Percentiles rank a stretch among this genome's conserved stretches.
Conservation (phyloP, 1,139 yeast genomes). For the Blastobotrys elegans region DNA sequence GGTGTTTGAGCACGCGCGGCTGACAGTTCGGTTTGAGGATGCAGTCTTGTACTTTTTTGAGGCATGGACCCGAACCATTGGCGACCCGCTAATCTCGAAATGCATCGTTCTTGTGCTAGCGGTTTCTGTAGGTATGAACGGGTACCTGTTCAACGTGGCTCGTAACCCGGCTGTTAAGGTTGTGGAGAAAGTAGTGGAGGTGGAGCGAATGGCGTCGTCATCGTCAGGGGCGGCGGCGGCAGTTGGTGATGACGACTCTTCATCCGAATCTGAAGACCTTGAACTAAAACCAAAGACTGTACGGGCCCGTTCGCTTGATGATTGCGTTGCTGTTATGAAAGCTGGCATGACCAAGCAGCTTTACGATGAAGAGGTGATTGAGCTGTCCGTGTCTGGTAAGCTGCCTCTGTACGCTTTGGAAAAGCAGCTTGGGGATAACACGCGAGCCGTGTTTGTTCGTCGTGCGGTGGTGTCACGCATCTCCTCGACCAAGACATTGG, state of each 20-base stretch:
- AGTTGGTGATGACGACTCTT: conserved; percentile 21
- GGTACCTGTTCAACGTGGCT: conserved; percentile 57
- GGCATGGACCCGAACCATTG: conserved; percentile 64
- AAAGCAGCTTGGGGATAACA: conserved; percentile 78
- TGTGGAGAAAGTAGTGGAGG: conserved; percentile 34
- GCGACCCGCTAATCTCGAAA: conserved; percentile 78
- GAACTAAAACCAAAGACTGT: conserved; percentile 17
- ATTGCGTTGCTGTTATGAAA: conserved; percentile 57
- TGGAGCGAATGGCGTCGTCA: conserved; percentile 31
- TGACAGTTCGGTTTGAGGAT: conserved; percentile 64
- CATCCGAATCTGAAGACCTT: conserved; percentile 21
- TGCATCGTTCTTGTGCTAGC: conserved; percentile 68
- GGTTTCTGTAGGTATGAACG: conserved; percentile 72
- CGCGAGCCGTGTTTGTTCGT: conserved; percentile 90
- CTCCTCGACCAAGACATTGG: conserved; percentile 78
- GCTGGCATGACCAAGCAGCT: conserved; percentile 67
- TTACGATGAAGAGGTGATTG: conserved; percentile 65
- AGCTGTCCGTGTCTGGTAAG: conserved; percentile 68
- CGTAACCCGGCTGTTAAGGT: conserved; percentile 30
- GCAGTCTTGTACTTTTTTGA: conserved; percentile 48
- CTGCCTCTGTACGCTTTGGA: conserved; percentile 91
- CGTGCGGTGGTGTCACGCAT: conserved; percentile 82
- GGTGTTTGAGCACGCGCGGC: conserved; percentile 64
- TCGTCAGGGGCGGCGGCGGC: conserved; percentile 15
- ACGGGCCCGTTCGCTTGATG: conserved; percentile 45